phyloP scores from a whole-genome alignment of 768 basidiomycete genomes.

The Termitomyces bulborhizus region DNA sequence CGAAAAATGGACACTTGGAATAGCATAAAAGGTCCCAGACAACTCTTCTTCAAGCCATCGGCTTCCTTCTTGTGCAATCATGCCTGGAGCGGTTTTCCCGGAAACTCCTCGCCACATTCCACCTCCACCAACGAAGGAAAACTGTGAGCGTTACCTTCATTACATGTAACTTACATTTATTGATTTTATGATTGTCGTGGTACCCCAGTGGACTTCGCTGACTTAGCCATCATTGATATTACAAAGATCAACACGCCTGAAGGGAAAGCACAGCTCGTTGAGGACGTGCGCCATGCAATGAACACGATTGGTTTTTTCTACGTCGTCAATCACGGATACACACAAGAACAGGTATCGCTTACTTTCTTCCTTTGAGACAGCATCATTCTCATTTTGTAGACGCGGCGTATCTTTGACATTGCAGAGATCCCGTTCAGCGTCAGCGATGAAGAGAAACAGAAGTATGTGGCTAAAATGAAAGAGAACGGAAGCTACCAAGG shows the following conservation, averaged over 20 bases:
- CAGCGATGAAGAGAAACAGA: conserved; percentile 29
- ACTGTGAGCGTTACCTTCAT: not conserved
- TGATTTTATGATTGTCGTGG: not conserved
- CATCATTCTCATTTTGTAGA: conserved; percentile 19
- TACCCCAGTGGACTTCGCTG: not conserved
- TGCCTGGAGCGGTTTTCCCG: conserved; percentile 28
- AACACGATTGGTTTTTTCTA: conserved; percentile 39
- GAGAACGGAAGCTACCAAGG: conserved; percentile 40
- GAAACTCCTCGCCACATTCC: conserved; percentile 29
- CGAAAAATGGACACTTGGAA: not conserved
- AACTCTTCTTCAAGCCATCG: not conserved
- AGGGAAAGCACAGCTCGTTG: not conserved
- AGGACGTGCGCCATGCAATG: not conserved
- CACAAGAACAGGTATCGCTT: not conserved
- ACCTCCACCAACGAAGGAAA: conserved; percentile 12
- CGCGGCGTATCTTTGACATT: conserved; percentile 36
- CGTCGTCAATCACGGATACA: conserved; percentile 43
- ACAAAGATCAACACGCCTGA: not conserved
- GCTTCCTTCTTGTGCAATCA: conserved; percentile 5
- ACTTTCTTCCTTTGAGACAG: not conserved
- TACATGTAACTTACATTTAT: too few relatives aligned
- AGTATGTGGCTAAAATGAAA: conserved; percentile 27
- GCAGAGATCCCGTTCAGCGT: conserved; percentile 37
- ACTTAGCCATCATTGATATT: not conserved
- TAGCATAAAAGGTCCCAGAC: not conserved